Base-by-base conservation (phyloP, 495 filamentous ascomycete genomes). In the Penicillium mononematosum region DNA sequence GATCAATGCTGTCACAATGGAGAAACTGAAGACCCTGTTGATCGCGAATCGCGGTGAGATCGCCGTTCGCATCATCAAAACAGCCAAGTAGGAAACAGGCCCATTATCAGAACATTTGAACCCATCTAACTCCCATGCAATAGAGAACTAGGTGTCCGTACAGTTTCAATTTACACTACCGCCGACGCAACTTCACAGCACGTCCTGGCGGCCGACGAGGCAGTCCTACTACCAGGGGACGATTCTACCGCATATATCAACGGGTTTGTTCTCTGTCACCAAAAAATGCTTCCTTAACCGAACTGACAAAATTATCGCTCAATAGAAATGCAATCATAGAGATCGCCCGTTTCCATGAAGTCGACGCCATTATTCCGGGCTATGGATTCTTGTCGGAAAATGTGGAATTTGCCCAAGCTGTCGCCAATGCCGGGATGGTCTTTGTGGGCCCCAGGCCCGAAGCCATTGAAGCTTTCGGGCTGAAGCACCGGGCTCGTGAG, bases 321-420 rank as follows among this genome's bases (percentile, higher is more conserved):
- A 53, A 19, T 42, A 79, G 76, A 32, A 73, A 79, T 16, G 59
- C 67, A 38, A 81, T 83, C 20, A 75, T 83, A 53, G 59, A 69
- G 38, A 79, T 83, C 43, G 77, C 79, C 48, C 75, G 76, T 38
- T 58, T 58, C 14, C 55, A 71, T 24, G 49, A 71, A 19, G 78
- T 58, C 1, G 66, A 83, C 55, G 80, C 78, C 25, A 77, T 83
- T 39, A 81, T 82, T 47, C 81, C 81, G 5, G 81, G 81, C 12
- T 84, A 84, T 71, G 81, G 81, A 1, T 85, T 85, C 51, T 64
- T 87, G 22, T 80, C 75, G 4, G 84, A 87, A 45, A 86, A 86
- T 68, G 74, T 74, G 3, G 75, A 78, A 31, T 86, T 87, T 60
- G 83, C 84, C 0, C 55, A 69, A 45, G 57, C 68, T 1, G 76